Percentiles rank a stretch among this genome's conserved stretches.
phyloP scores from a whole-genome alignment of 305 asterid genomes.

The Fraxinus dipetala region DNA sequence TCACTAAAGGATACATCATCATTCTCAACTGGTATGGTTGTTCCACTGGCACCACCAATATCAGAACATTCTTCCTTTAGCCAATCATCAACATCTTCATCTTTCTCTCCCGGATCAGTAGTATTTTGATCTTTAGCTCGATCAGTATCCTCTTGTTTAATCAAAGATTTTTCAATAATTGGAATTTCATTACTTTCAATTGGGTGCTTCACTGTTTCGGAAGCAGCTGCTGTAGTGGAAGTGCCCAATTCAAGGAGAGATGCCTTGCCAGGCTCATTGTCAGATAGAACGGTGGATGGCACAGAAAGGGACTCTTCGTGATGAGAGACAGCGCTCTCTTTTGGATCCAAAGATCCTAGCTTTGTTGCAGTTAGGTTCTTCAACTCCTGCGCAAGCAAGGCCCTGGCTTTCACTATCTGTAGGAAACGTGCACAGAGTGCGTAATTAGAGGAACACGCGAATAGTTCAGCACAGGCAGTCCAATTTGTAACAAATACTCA shows the following conservation, averaged over 20 bases:
- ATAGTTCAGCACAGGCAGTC: not conserved
- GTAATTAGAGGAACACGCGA: not conserved
- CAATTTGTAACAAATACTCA: not conserved
- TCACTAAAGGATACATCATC: constrained; percentile 98
- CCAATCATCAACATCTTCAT: constrained; percentile 90
- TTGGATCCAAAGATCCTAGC: constrained; percentile 30
- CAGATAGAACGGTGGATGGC: constrained; percentile 35
- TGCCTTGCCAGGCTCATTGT: constrained; percentile 26
- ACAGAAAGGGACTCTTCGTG: constrained; percentile 52
- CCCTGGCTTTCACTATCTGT: constrained; percentile 80
- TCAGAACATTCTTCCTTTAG: constrained; percentile 75
- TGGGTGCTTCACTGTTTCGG: constrained; percentile 39
- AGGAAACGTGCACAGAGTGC: not conserved
- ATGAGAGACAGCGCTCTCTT: constrained; percentile 30
- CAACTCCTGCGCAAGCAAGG: constrained; percentile 52
- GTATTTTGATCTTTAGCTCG: constrained; percentile 31
- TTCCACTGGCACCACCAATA: constrained; percentile 35
- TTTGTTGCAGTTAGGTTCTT: constrained; percentile 38
- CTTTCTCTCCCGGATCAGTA: constrained; percentile 36
- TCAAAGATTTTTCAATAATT: constrained; percentile 42
- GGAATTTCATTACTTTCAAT: constrained; percentile 37
- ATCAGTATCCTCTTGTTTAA: constrained; percentile 37
- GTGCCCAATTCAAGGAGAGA: constrained; percentile 31
- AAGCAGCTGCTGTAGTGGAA: constrained; percentile 26
- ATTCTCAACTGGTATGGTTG: constrained; percentile 50